Conservation (phyloP, 2,329 filamentous ascomycete species). For the Penicillium vulpinum region DNA sequence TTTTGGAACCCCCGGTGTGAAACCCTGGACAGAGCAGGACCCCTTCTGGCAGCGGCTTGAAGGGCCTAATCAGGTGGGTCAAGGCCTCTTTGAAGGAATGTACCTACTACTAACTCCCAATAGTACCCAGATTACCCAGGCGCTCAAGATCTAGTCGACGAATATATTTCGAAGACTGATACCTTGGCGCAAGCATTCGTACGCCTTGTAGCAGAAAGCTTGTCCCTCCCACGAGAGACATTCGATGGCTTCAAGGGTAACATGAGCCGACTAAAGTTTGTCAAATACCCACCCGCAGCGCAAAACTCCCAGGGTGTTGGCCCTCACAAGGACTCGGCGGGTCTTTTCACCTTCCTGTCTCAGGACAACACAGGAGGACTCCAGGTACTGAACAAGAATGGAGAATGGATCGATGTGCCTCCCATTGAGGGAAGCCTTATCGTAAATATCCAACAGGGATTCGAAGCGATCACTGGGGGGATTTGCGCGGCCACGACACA, state of each 20-base stretch:
- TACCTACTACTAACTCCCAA: neutral
- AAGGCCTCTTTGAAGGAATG: neutral
- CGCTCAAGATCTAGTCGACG: conserved; percentile 37
- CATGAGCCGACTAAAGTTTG: conserved; percentile 57
- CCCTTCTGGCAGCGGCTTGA: conserved; percentile 43
- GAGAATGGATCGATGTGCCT: conserved; percentile 48
- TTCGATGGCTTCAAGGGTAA: conserved; percentile 51
- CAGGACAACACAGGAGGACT: conserved; percentile 49
- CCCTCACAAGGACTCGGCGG: conserved; percentile 57
- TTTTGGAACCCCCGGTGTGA: conserved; percentile 36
- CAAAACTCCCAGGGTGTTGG: conserved; percentile 55
- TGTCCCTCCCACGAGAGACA: conserved; percentile 50
- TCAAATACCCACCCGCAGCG: conserved; percentile 53
- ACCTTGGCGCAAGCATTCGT: conserved; percentile 54
- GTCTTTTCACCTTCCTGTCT: conserved; percentile 45
- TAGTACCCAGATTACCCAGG: conserved; percentile 31
- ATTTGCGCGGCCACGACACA: conserved; percentile 50
- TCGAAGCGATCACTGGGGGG: conserved; percentile 58
- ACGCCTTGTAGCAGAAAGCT: conserved; percentile 56
- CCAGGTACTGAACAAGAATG: conserved; percentile 49
- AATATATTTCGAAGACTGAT: conserved; percentile 54
- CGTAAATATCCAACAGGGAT: conserved; percentile 54
- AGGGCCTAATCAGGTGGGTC: conserved; percentile 29
- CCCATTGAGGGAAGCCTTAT: conserved; percentile 48
- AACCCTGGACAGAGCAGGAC: conserved; percentile 43